Evolutionary conservation across 345 rosid species (phyloP), one percentile per base, ranked within the genome.

Genomic region (Angophora floribunda): DNA sequence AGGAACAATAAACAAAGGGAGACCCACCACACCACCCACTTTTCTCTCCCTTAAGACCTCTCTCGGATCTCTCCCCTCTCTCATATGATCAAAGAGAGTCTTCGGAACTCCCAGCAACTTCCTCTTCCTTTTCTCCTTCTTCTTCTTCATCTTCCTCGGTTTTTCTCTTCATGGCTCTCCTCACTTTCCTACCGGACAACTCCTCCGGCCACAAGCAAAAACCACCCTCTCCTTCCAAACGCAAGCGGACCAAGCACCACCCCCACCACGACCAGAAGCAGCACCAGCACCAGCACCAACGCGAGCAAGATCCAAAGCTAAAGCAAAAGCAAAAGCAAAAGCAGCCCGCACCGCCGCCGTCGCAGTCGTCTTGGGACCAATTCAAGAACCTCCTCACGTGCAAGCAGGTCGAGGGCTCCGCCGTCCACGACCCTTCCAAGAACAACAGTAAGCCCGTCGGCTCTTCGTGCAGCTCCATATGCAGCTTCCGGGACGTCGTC

Each of bases 361-460:
- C 87, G 36, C 92, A 94, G 17, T 97, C 99, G 59, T 97, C 99
- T 67, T 98, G 99, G 99, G 96, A 95, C 96, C 99, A 98, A 90
- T 89, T 98, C 95, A 98, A 97, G 95, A 97, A 95, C 93, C 89
- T 98, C 47, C 95, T 98, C 45, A 94, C 95, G 85, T 98, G 99
- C 93, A 98, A 96, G 52, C 98, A 97, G 91, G 89, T 98, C 87
- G 97, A 98, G 91, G 95, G 94, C 16, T 92, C 97, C 36, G 92
- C 88, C 78, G 96, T 98, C 28, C 98, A 93, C 90, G 98, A 97
- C 90, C 98, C 99, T 0, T 93, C 98, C 13, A 94, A 94, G 90
- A 57, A 65, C n/a, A 92, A 87, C 26, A 89, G 91, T 90, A 88
- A 93, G 30, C 92, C 91, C 22, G 86, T 95, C 1, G 92, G 98